Evolutionary conservation across 805 yeast species (phyloP).

Genomic region (Spathaspora girioi): DNA sequence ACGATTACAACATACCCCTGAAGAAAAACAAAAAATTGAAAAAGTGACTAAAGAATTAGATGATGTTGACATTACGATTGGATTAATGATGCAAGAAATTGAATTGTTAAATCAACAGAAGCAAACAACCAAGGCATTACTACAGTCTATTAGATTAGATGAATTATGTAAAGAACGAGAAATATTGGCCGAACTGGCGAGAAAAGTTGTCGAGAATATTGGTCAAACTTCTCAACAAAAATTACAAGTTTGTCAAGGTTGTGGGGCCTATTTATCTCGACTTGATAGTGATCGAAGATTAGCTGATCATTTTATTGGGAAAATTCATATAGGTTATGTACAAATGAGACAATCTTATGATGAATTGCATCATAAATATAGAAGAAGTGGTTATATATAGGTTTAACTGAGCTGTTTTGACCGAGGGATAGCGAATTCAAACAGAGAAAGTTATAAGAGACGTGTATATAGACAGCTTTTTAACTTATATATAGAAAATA

Average conservation of each 20-base stretch:
- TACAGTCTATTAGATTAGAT: conserved; percentile 46
- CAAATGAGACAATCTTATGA: conserved; percentile 61
- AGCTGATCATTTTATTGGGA: conserved; percentile 88
- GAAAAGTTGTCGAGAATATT: conserved; percentile 61
- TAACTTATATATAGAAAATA: too few relatives aligned
- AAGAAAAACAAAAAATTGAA: conserved; percentile 60
- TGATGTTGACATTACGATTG: conserved; percentile 56
- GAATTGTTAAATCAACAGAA: conserved; percentile 46
- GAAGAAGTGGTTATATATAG: conserved; percentile 5
- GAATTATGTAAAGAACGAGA: conserved; percentile 47
- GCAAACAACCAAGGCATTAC: conserved; percentile 49
- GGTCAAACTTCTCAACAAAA: conserved; percentile 89
- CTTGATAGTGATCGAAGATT: conserved; percentile 83
- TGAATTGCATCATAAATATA: conserved; percentile 22
- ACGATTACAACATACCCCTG: conserved; percentile 68
- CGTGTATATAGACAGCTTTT: too few relatives aligned
- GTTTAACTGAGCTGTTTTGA: not conserved
- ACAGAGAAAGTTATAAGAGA: too few relatives aligned
- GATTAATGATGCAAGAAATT: conserved; percentile 65
- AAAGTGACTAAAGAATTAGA: conserved; percentile 57
- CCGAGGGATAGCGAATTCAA: too few relatives aligned
- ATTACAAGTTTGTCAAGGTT: conserved; percentile 82
- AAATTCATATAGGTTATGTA: conserved; percentile 79
- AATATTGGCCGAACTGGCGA: conserved; percentile 50
- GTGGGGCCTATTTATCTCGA: conserved; percentile 85